Base-by-base conservation (phyloP, 352 stramenopile species). In the Blastocystis sp. region DNA sequence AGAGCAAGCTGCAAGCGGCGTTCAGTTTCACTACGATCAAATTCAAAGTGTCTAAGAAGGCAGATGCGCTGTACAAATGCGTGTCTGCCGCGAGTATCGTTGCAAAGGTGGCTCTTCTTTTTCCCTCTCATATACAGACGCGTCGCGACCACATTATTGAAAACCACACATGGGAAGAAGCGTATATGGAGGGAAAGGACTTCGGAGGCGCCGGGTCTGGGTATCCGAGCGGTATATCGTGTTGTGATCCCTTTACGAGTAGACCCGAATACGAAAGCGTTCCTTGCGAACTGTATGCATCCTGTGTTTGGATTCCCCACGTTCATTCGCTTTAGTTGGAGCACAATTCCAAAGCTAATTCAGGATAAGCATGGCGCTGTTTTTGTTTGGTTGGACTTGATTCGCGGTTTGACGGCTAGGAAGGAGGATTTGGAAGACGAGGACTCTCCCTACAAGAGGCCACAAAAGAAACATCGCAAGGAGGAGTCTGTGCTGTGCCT, bases 71-170 rank as follows among this genome's bases (percentile, higher is more conserved):
- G 13, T 89, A 60, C 51, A 89, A 89, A 78, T 89, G 79, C n/a
- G 79, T 89, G 1, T 80, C 63, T 31, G 79, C 79, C 9, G 79
- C 79, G 37, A 89, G 79, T 89, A 89, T 89, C n/a, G 79, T 89
- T 26, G 79, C 79, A 62, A 89, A 89, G 26, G 79, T 89, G 41
- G 3, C 12, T 37, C 26, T 62, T 55, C 21, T 31, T 24, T 9
- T 33, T 26, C 6, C 24, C 9, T n/a, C 33, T 65, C 24, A 37
- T 63, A 31, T 13, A 26, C 79, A 89, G 79, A 80, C 67, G 24
- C 67, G 51, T 21, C 59, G 79, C n/a, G 79, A 89, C 50, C n/a
- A 33, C 33, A 77, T 89, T 60, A 78, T 89, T 31, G 35, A 51
- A 3, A 29, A 78, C n/a, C 74, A 89, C 62, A 31, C 31, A 31